Percentiles rank a stretch among this genome's conserved stretches.
Conservation (phyloP, 192 early-diverging fungal genomes). For the Paraglomus occultum region DNA sequence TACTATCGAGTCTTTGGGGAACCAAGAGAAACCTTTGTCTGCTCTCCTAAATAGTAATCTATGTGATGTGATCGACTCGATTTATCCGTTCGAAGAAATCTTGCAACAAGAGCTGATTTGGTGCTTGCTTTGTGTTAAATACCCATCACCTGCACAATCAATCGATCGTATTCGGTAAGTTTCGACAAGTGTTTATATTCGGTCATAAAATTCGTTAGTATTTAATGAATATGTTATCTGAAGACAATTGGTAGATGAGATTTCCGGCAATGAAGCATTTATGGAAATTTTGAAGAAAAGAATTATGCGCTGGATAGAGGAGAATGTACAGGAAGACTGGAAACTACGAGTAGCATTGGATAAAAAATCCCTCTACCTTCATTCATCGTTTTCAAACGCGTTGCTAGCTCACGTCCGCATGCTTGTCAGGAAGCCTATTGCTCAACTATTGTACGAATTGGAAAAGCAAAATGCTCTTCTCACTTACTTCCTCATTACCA, state of each 20-base stretch:
- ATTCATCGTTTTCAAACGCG: slow-evolving; percentile 22
- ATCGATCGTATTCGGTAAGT: slow-evolving; percentile 6
- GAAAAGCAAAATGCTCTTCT: slow-evolving; percentile 12
- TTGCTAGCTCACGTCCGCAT: slow-evolving; percentile 21
- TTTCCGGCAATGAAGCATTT: slow-evolving; percentile 5
- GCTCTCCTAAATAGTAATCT: slow-evolving; percentile 16
- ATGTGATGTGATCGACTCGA: slow-evolving; percentile 7
- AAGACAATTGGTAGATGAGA: background rate
- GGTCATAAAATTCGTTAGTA: too few species aligned
- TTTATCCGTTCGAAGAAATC: slow-evolving; percentile 30
- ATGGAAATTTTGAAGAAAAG: slow-evolving; percentile 6
- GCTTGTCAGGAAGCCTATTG: slow-evolving; percentile 27
- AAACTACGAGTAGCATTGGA: slow-evolving; percentile 28
- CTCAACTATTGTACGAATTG: slow-evolving; percentile 20
- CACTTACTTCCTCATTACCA: slow-evolving; percentile 14
- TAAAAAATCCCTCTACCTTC: slow-evolving; percentile 23
- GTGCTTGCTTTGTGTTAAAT: slow-evolving; percentile 32
- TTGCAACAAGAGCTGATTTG: slow-evolving; percentile 30
- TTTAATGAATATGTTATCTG: background rate
- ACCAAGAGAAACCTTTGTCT: slow-evolving; percentile 25
- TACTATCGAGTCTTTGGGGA: slow-evolving; percentile 19
- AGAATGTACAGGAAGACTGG: slow-evolving; percentile 9
- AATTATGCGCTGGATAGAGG: slow-evolving; percentile 12
- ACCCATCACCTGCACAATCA: slow-evolving; percentile 21
- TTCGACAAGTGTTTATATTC: too few species aligned